A percentile compares a stretch with the other conserved stretches of the same genome.
Evolutionary conservation across 208 protist species (phyloP).

Genomic region (Crithidia fasciculata): DNA sequence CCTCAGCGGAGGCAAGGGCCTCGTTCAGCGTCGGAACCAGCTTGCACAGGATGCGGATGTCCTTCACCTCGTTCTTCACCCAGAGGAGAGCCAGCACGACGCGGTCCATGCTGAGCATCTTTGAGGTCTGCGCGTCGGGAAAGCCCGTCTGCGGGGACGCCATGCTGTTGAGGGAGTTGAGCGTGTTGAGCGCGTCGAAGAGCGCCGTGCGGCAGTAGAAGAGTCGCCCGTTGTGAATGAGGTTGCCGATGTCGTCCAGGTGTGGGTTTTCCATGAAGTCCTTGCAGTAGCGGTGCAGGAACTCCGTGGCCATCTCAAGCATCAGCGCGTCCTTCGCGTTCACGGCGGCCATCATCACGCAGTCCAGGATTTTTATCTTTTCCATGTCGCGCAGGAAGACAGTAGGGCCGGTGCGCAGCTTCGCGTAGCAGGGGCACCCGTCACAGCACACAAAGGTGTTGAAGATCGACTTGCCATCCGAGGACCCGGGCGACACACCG

Average conservation of each 20-base stretch:
- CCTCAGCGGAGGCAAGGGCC: constrained; percentile 47
- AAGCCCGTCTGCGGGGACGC: constrained; percentile 28
- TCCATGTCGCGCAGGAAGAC: constrained; percentile 78
- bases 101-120: constrained; percentile 42
- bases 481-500: constrained; percentile 30
- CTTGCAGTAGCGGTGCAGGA: constrained; percentile 46
- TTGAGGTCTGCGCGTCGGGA: constrained; percentile 27
- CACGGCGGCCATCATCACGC: constrained; percentile 71
- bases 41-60: constrained; percentile 49
- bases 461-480: constrained; percentile 40
- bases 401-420: constrained; percentile 57
- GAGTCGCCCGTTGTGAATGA: constrained; percentile 76
- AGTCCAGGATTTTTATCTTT: constrained; percentile 82
- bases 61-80: constrained; percentile 62
- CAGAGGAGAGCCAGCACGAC: constrained; percentile 57
- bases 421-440: constrained; percentile 65
- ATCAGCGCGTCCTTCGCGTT: constrained; percentile 57
- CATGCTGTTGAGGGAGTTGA: constrained; percentile 3
- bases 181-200: constrained; percentile 54
- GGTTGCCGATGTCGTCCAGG: constrained; percentile 52
- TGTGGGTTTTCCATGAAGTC: constrained; percentile 64
- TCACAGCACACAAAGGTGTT: constrained; percentile 80
- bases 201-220: constrained; percentile 67
- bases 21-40: constrained; percentile 52
- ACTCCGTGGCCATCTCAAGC: constrained; percentile 48